Evolutionary conservation across 345 rosid genomes (phyloP).

Genomic region (Brassica carinata): DNA sequence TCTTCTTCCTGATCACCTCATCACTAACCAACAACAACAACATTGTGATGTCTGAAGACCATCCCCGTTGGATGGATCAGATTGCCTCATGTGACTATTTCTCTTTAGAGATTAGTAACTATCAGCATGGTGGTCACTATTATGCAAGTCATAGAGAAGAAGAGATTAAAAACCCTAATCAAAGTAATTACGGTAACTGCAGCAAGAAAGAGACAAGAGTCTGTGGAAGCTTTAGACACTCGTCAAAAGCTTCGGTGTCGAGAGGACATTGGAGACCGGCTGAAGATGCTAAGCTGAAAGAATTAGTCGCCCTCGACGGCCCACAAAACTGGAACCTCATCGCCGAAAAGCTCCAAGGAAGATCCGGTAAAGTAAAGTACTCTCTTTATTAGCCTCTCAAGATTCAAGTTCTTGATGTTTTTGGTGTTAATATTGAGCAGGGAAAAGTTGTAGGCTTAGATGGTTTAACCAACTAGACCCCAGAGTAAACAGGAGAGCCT

Average conservation of each 20-base stretch:
- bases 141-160: constrained; percentile 19
- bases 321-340: constrained; percentile 98
- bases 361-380: constrained; percentile 65
- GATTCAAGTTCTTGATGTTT: not conserved
- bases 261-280: constrained; percentile 97
- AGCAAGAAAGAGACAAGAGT: constrained; percentile 22
- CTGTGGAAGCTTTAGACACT: constrained; percentile 11
- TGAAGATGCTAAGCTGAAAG: constrained; percentile 82
- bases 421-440: constrained; percentile 19
- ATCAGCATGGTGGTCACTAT: constrained; percentile 9
- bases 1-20: constrained; percentile 9
- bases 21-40: constrained; percentile 18
- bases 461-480: constrained; percentile 49
- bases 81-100: constrained; percentile 24
- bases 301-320: constrained; percentile 71
- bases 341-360: constrained; percentile 80
- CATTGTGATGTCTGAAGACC: constrained; percentile 35
- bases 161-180: constrained; percentile 18
- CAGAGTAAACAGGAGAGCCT: constrained; percentile 39
- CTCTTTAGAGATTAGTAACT: constrained; percentile 10
- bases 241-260: constrained; percentile 35
- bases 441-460: constrained; percentile 44
- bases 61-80: constrained; percentile 34
- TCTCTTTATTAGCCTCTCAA: not conserved
- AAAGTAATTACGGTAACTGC: not conserved